phyloP scores from a whole-genome alignment of 2,329 filamentous ascomycete species.

The Tothia fuscella region DNA sequence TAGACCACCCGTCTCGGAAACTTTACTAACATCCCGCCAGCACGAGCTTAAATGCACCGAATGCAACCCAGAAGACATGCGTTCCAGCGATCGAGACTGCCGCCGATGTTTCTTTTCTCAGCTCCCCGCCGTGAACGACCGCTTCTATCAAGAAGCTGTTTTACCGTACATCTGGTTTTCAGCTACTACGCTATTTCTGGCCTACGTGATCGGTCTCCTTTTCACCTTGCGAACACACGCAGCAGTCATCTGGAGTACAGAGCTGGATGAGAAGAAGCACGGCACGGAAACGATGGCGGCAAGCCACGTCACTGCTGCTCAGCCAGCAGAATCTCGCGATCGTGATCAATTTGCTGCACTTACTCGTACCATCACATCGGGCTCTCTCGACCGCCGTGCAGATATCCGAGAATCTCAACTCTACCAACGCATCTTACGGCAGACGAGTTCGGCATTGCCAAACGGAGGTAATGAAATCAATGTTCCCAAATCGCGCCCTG shows the following conservation, averaged over 20 bases:
- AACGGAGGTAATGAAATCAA: no score
- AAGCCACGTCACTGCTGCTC: slow-evolving; percentile 20
- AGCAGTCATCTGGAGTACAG: slow-evolving; percentile 90
- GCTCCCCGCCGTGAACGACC: slow-evolving; percentile 67
- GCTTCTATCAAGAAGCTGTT: slow-evolving; percentile 83
- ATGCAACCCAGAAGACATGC: slow-evolving; percentile 39
- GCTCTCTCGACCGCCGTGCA: slow-evolving; percentile 18
- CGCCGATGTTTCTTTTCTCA: slow-evolving; percentile 92
- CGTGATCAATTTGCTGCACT: slow-evolving; percentile 6
- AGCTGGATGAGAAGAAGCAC: slow-evolving; percentile 42
- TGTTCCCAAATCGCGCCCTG: slow-evolving; percentile 10
- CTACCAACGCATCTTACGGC: slow-evolving; percentile 86
- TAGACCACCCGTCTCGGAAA: neutral
- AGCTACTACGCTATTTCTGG: slow-evolving; percentile 74
- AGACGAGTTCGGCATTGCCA: no score
- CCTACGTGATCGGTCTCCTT: slow-evolving; percentile 85
- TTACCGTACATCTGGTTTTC: slow-evolving; percentile 88
- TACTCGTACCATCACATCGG: slow-evolving; percentile 13
- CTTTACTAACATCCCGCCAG: slow-evolving; percentile 32
- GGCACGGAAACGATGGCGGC: slow-evolving; percentile 26
- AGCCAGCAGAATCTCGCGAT: neutral
- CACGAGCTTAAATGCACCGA: slow-evolving; percentile 80
- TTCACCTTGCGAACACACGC: slow-evolving; percentile 95
- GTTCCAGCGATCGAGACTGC: slow-evolving; percentile 55
- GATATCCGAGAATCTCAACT: slow-evolving; percentile 80